These are phyloP conservation scores for Suillus plorans DNA, from an alignment of 768 basidiomycete species.

Conservation along the genomic window DNA sequence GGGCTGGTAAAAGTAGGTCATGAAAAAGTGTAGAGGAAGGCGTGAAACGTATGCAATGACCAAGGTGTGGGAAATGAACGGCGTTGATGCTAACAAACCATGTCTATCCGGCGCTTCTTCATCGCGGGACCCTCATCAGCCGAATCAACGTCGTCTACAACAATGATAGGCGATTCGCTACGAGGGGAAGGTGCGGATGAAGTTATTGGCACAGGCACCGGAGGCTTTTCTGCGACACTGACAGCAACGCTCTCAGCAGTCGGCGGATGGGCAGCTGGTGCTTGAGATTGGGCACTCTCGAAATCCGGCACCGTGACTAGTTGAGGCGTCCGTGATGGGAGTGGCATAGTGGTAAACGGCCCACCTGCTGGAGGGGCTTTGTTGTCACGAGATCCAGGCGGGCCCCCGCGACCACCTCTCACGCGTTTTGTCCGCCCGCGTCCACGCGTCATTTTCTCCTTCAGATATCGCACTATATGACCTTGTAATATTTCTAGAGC, in stretches of 20 bases:
- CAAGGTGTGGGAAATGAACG: not conserved
- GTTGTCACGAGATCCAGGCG: conserved; percentile 1
- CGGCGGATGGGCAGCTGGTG: not conserved
- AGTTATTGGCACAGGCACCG: conserved; percentile 35
- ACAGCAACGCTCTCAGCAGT: conserved; percentile 20
- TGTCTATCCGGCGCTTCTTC: conserved; percentile 50
- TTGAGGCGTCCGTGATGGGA: conserved; percentile 27
- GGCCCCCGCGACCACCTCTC: conserved; percentile 9
- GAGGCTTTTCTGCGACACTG: conserved; percentile 21
- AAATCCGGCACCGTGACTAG: conserved; percentile 1
- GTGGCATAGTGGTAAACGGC: conserved; percentile 49
- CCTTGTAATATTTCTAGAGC: conserved; percentile 80
- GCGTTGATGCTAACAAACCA: not conserved
- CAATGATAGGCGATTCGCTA: conserved; percentile 54
- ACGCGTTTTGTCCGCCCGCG: conserved; percentile 21
- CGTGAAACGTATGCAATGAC: not conserved
- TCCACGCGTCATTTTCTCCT: conserved; percentile 55
- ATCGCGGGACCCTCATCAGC: conserved; percentile 48
- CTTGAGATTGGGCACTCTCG: conserved; percentile 3
- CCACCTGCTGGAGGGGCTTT: conserved; percentile 7
- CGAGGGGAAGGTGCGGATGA: conserved; percentile 10
- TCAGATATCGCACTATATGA: conserved; percentile 82
- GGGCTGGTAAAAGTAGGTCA: not conserved
- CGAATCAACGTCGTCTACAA: conserved; percentile 58
- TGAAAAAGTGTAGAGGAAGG: not conserved